Evolutionary conservation across 805 yeast genomes (phyloP), one percentile per base, ranked within the genome.

Genomic region (Starmerella scarabaei): DNA sequence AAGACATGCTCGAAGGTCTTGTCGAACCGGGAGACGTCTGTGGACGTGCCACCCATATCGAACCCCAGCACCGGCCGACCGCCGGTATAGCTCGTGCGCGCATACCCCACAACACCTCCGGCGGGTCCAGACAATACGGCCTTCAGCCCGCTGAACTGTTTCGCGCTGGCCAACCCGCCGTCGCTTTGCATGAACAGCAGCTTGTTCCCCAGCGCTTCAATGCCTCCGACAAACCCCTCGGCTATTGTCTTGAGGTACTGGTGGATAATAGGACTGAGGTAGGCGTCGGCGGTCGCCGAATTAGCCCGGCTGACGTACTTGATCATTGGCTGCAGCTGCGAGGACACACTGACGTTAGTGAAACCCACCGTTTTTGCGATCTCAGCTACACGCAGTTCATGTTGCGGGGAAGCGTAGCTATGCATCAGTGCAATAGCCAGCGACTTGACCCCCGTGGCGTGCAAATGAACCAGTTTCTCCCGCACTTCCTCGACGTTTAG

Each of bases 101-200:
- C 82, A 52, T 75, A 82, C 0, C 97, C 97, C 26, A 88, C 95
- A 43, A 88, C 93, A 36, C 97, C 97, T 29, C 97, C 97, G 8
- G 97, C 97, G 3, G 97, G 97, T 2, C 97, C 97, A 1, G 95
- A 83, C 27, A 88, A 61, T 36, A 88, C 80, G 3, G 97, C 94
- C 50, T 75, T 71, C 28, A 88, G 64, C 2, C 97, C 97, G 0
- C 94, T 78, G 57, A 88, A 88, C 36, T 73, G 69, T 18, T 73
- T 66, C 53, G 91, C 85, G 41, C 84, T 84, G 18, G 86, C 85
- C 43, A 88, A 68, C 2, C 97, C 97, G 42, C 97, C 97, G 58
- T 88, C 94, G 11, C 94, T 81, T 60, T 88, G 94, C 97, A 88
- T 88, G 59, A 88, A 88, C 40, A 55, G 46, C 44, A 42, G 61